Percentiles rank a stretch among this genome's conserved stretches.
Evolutionary conservation across 352 stramenopile genomes (phyloP).

Genomic region (Aphanomyces stellatus): DNA sequence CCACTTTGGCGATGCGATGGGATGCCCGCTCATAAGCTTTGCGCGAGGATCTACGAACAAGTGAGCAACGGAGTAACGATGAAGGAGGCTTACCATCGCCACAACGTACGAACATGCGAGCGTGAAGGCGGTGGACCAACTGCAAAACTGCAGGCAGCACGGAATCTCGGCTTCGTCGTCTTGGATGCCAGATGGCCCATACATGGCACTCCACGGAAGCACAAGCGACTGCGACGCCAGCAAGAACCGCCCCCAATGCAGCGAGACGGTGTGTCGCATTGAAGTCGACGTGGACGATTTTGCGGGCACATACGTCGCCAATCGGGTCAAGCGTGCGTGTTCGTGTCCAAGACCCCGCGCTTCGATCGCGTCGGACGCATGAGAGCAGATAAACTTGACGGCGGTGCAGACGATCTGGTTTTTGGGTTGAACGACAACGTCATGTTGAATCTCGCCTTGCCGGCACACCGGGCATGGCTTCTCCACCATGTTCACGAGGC

Average conservation of each 20-base stretch:
- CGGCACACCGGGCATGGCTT: constrained; percentile 13
- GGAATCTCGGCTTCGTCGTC: constrained; percentile 15
- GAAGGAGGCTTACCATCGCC: not conserved
- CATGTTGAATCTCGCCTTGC: not conserved
- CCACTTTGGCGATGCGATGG: too few relatives aligned
- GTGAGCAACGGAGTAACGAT: not conserved
- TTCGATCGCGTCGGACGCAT: not conserved
- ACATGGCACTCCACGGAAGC: constrained; percentile 12
- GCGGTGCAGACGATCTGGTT: not conserved
- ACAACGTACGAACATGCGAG: not conserved
- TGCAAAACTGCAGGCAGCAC: not conserved
- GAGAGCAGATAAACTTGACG: not conserved
- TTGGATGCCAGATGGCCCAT: constrained; percentile 3
- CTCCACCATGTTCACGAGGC: not conserved
- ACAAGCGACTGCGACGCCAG: constrained; percentile 2
- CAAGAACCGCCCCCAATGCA: constrained; percentile 10
- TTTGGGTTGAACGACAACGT: constrained; percentile 11
- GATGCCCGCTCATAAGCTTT: too few relatives aligned
- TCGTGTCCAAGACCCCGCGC: constrained; percentile 3
- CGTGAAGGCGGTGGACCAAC: not conserved
- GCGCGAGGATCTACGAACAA: not conserved
- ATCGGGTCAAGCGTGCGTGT: not conserved
- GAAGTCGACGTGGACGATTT: not conserved
- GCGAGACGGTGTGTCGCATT: not conserved
- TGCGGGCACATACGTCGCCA: not conserved